Percentiles rank a stretch among this genome's conserved stretches.
Evolutionary conservation across 1,284 basidiomycete genomes (phyloP).

Genomic region (Rhodotorula sp.): DNA sequence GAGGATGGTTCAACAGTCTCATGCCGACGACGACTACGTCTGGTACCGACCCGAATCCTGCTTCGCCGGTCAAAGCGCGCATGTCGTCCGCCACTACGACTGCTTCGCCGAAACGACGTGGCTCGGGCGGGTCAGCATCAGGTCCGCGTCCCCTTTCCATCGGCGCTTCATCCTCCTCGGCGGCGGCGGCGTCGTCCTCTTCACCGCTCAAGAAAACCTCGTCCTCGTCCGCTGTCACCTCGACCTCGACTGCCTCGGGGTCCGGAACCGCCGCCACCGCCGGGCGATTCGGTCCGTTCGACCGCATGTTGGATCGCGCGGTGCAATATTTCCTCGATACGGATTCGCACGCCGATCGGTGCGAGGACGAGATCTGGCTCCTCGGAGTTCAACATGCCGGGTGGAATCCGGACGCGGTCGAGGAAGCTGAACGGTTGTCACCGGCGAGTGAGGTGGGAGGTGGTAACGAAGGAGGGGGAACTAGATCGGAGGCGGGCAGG

Average conservation of each 20-base stretch:
- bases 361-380: constrained; percentile 44
- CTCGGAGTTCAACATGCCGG: constrained; percentile 41
- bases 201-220: constrained; percentile 24
- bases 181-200: background rate
- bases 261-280: too few species aligned
- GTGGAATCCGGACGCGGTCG: background rate
- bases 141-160: background rate
- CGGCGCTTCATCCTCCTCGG: constrained; percentile 1
- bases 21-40: constrained; percentile 1
- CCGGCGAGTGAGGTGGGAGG: background rate
- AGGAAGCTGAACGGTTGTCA: background rate
- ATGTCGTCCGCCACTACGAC: too few species aligned
- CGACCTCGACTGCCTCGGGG: background rate
- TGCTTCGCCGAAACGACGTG: too few species aligned
- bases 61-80: constrained; percentile 11
- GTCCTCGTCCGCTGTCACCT: background rate
- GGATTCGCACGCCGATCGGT: constrained; percentile 38
- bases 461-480: background rate
- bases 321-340: constrained; percentile 43
- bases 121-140: background rate
- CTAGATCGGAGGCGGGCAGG: background rate
- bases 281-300: constrained; percentile 32
- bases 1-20: constrained; percentile 38
- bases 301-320: constrained; percentile 43
- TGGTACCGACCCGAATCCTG: background rate